Base-by-base conservation (phyloP, 2,329 filamentous ascomycete species). In the Epichloe coenophiala region DNA sequence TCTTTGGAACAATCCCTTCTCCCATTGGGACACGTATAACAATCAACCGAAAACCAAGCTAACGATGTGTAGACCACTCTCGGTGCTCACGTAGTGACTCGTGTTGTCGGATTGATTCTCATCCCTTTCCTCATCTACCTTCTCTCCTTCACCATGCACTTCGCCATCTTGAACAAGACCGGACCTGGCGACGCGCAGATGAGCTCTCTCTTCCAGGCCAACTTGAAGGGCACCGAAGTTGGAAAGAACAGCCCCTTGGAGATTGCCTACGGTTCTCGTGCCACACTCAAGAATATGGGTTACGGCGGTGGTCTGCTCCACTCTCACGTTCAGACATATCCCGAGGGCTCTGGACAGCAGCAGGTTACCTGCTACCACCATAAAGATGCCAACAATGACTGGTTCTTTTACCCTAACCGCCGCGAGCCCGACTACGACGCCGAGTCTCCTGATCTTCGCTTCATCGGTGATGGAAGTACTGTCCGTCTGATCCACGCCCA, bases 331-430 rank as follows among this genome's bases (percentile, higher is more conserved):
- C 91, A 97, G 70, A 96, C 89, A 8, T 97, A 88, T 65, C 91
- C 91, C 0, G 90, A 96, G 64, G 93, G 91, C 35, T 97, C 93
- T 38, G 73, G 72, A 48, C 93, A 98, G 70, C 94, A 98, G 69
- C 93, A 98, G 67, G 84, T 98, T 55, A 98, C 93, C 55, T 98
- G 94, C 75, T 98, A 98, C 71, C 93, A 98, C 71, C 93, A 98
- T 76, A 98, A 98, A 68, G 93, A 98, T 74, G 78, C 91, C 66
- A 98, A 98, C 79, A 98, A 98, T 67, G 93, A 98, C 67, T 98
- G 93, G 93, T 95, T 94, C 71, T 90, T 98, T 70, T 96, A 96
- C 67, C 93, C 93, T 27, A 95, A 91, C 71, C 87, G 94, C 55
- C 70, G 75, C 49, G 80, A 95, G 53, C 70, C 77, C 23, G 83